Conservation (phyloP, 148 eudicot genomes). For the Rhododendron kiyosumense region DNA sequence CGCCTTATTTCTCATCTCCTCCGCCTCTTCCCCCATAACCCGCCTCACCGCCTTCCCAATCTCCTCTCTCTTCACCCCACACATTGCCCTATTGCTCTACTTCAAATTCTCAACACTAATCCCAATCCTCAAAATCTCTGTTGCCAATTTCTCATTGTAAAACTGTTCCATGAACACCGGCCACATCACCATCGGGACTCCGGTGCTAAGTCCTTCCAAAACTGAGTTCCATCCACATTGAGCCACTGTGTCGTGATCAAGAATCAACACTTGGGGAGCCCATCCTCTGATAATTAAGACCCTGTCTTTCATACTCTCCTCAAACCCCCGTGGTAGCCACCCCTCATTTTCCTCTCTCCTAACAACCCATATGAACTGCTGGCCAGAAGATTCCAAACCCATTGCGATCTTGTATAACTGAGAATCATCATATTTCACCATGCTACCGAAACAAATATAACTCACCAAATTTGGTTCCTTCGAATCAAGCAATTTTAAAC, state of each 20-base stretch:
- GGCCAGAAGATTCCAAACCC: constrained; percentile 43
- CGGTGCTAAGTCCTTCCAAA: constrained; percentile 21
- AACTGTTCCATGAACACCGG: constrained; percentile 26
- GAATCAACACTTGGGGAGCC: constrained; percentile 33
- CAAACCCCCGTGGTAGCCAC: constrained; percentile 37
- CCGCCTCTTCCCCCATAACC: constrained; percentile 31
- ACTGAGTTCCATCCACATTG: constrained; percentile 39
- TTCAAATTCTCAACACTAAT: constrained; percentile 28
- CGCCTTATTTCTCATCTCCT: constrained; percentile 28
- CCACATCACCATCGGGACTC: constrained; percentile 34
- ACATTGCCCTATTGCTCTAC: constrained; percentile 5
- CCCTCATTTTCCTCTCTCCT: constrained; percentile 3
- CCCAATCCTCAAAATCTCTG: constrained; percentile 24
- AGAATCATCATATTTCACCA: background rate
- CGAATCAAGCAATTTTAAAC: constrained; percentile 45
- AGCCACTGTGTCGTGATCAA: constrained; percentile 20
- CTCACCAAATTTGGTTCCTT: constrained; percentile 8
- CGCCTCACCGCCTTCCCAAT: constrained; percentile 20
- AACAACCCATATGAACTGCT: constrained; percentile 56
- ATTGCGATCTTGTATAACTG: constrained; percentile 43
- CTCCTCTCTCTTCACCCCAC: background rate
- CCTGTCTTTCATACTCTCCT: constrained; percentile 20
- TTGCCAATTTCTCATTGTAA: constrained; percentile 24
- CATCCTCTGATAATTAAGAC: constrained; percentile 32
- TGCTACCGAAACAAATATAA: constrained; percentile 42